Conservation (phyloP, 768 basidiomycete genomes). For the Tylopilus vinaceipallidus region DNA sequence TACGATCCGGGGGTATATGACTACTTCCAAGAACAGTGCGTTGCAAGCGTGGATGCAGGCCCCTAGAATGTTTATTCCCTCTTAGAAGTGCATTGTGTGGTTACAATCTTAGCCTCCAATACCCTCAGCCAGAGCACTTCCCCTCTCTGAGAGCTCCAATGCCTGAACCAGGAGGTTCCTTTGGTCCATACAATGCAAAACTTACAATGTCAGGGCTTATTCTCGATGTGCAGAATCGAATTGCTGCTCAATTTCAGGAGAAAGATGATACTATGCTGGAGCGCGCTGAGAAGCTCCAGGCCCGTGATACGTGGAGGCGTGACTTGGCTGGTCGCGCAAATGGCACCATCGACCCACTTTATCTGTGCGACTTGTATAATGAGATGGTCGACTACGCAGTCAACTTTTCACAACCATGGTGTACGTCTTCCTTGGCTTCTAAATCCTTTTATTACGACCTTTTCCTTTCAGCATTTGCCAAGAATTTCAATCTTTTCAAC, state of each 20-base stretch:
- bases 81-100: slow-evolving; percentile 59
- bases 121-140: slow-evolving; percentile 57
- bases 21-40: slow-evolving; percentile 68
- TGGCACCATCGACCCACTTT: slow-evolving; percentile 60
- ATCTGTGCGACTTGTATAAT: slow-evolving; percentile 57
- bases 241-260: slow-evolving; percentile 7
- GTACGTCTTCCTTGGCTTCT: slow-evolving; percentile 26
- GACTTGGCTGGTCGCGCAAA: slow-evolving; percentile 50
- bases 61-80: not conserved
- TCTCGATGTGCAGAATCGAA: slow-evolving; percentile 19
- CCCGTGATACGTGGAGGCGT: slow-evolving; percentile 38
- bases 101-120: slow-evolving; percentile 63
- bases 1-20: slow-evolving; percentile 66
- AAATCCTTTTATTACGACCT: not conserved
- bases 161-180: rapidly evolving
- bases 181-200: not conserved
- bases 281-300: slow-evolving; percentile 18
- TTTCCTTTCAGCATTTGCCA: slow-evolving; percentile 14
- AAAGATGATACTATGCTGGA: slow-evolving; percentile 16
- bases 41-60: slow-evolving; percentile 2
- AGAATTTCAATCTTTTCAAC: slow-evolving; percentile 45
- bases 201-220: slow-evolving; percentile 11
- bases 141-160: slow-evolving; percentile 28
- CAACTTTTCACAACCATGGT: slow-evolving; percentile 67
- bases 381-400: slow-evolving; percentile 68